These are phyloP conservation scores for Pleodorina starrii DNA, from an alignment of 139 green algal species.

Conservation along the genomic window DNA sequence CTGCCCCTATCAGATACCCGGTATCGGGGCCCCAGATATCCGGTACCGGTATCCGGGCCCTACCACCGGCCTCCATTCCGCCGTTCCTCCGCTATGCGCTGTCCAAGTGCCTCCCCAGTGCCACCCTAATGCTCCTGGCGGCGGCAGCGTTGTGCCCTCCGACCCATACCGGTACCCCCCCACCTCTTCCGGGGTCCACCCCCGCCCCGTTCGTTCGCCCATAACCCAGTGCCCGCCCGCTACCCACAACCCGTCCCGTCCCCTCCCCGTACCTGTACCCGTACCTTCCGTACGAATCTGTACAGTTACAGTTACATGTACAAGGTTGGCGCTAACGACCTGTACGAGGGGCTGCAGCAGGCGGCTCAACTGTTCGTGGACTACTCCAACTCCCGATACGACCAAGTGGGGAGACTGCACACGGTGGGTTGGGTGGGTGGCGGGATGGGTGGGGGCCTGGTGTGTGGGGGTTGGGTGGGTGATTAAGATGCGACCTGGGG, in stretches of 20 bases:
- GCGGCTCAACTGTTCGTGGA: conserved; percentile 32
- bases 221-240: background rate
- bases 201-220: background rate
- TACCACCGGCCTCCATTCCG: too few species aligned
- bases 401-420: conserved; percentile 1
- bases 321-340: background rate
- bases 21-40: too few species aligned
- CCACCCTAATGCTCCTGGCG: too few species aligned
- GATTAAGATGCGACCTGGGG: background rate
- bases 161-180: too few species aligned
- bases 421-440: background rate
- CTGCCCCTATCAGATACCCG: too few species aligned
- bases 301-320: conserved; percentile 22
- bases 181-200: too few species aligned
- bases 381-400: conserved; percentile 8
- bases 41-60: too few species aligned
- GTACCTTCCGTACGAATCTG: too few species aligned
- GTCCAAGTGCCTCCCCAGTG: too few species aligned
- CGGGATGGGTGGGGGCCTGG: background rate
- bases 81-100: too few species aligned
- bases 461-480: background rate
- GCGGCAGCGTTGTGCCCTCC: too few species aligned
- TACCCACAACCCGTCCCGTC: background rate
- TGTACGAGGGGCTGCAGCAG: background rate
- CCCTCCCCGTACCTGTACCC: too few species aligned